Evolutionary conservation across 805 yeast species (phyloP).

Genomic region (Wickerhamiella australiensis): DNA sequence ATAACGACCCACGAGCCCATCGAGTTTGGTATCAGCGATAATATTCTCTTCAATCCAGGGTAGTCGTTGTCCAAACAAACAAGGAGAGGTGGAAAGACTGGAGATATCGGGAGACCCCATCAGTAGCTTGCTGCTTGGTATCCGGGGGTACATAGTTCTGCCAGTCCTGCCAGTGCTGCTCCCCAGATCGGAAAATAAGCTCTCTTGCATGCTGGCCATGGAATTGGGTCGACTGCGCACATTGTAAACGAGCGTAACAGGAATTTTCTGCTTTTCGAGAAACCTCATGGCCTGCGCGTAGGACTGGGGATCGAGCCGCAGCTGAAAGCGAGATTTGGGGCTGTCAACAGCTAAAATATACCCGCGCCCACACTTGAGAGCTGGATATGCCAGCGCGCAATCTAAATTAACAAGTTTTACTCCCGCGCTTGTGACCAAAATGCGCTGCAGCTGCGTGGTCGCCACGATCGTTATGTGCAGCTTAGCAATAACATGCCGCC

Average conservation of each 20-base stretch:
- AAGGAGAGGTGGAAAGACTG: not conserved
- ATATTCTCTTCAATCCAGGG: not conserved
- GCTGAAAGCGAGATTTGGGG: not conserved
- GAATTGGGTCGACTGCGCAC: not conserved
- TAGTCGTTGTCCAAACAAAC: not conserved
- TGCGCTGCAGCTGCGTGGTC: not conserved
- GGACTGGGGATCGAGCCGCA: not conserved
- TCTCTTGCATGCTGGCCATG: not conserved
- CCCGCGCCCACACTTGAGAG: not conserved
- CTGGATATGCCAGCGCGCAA: not conserved
- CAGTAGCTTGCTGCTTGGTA: slow-evolving; percentile 2
- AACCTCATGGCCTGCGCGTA: not conserved
- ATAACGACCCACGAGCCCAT: not conserved
- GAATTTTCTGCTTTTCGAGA: not conserved
- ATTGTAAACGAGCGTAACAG: not conserved
- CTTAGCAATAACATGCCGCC: slow-evolving; percentile 1
- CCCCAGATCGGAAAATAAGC: not conserved
- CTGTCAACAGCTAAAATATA: not conserved
- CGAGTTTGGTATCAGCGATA: not conserved
- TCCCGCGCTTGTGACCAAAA: not conserved
- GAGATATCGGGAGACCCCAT: not conserved
- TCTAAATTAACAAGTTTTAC: not conserved
- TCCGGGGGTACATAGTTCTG: not conserved
- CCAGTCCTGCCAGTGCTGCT: not conserved
- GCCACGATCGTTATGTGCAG: not conserved